A percentile compares a stretch with the other conserved stretches of the same genome.
Conservation (phyloP, 2,329 filamentous ascomycete genomes). For the Neopestalotiopsis clavispora region DNA sequence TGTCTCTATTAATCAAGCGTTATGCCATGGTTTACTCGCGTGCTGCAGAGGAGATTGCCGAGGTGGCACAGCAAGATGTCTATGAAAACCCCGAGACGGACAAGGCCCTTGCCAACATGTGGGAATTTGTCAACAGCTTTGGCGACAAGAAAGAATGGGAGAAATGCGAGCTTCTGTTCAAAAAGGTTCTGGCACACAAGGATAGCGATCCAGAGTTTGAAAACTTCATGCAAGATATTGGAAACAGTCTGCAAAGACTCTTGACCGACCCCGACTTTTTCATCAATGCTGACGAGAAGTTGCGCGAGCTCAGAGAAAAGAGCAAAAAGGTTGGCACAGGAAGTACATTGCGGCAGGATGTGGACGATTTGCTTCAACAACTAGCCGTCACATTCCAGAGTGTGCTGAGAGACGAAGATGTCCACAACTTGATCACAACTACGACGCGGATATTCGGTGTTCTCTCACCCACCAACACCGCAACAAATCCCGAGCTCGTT, state of each 20-base stretch:
- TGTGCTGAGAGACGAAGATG: constrained; percentile 72
- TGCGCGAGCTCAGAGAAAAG: constrained; percentile 56
- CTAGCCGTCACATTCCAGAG: constrained; percentile 70
- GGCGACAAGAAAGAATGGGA: constrained; percentile 78
- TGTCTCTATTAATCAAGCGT: constrained; percentile 76
- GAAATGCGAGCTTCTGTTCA: constrained; percentile 70
- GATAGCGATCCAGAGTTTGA: constrained; percentile 84
- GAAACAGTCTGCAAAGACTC: constrained; percentile 77
- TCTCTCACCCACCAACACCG: constrained; percentile 67
- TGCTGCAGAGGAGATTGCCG: constrained; percentile 69
- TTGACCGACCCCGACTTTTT: constrained; percentile 87
- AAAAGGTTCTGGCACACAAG: constrained; percentile 74
- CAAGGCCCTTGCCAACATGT: constrained; percentile 78
- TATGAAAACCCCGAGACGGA: constrained; percentile 77
- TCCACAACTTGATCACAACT: constrained; percentile 71
- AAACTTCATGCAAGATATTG: constrained; percentile 73
- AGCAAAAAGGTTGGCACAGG: constrained; percentile 69
- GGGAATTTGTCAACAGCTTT: constrained; percentile 79
- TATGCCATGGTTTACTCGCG: constrained; percentile 81
- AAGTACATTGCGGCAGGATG: constrained; percentile 71
- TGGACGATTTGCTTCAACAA: constrained; percentile 75
- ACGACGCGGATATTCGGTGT: constrained; percentile 71
- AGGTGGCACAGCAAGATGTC: constrained; percentile 72
- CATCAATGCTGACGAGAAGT: constrained; percentile 67
- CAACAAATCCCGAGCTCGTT: constrained; percentile 73